Conservation (phyloP, 768 basidiomycete genomes). For the Pulveroboletus sp. region DNA sequence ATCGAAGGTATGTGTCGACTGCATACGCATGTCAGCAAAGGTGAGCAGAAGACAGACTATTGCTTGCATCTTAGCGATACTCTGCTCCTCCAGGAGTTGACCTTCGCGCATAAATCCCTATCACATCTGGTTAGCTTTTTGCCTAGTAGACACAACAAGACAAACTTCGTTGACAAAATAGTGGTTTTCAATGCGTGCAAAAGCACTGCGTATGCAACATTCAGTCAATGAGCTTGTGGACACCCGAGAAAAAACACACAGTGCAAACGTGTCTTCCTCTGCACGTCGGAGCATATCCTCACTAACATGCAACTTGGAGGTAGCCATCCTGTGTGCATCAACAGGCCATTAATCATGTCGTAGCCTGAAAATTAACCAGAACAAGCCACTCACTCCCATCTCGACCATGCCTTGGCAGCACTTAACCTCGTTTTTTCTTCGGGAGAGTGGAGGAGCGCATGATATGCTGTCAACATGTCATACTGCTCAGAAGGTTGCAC, state of each 20-base stretch:
- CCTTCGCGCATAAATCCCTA: slow-evolving; percentile 87
- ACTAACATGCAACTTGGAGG: slow-evolving; percentile 69
- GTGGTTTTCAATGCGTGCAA: slow-evolving; percentile 86
- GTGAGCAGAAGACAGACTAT: background rate
- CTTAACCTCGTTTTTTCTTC: slow-evolving; percentile 59
- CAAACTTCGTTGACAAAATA: slow-evolving; percentile 79
- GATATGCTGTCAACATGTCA: slow-evolving; percentile 82
- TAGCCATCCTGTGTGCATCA: slow-evolving; percentile 60
- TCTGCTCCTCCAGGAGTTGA: slow-evolving; percentile 76
- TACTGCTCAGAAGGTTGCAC: slow-evolving; percentile 78
- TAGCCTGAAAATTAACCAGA: background rate
- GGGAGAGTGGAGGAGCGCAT: slow-evolving; percentile 65
- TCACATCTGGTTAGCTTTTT: slow-evolving; percentile 1
- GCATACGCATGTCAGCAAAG: slow-evolving; percentile 4
- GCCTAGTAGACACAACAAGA: background rate
- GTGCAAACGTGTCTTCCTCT: slow-evolving; percentile 69
- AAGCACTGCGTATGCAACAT: slow-evolving; percentile 49
- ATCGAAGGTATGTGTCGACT: slow-evolving; percentile 86
- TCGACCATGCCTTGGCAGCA: slow-evolving; percentile 84
- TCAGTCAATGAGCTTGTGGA: slow-evolving; percentile 3
- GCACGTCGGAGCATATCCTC: slow-evolving; percentile 63
- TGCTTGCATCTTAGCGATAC: slow-evolving; percentile 82
- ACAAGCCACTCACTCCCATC: slow-evolving; percentile 71
- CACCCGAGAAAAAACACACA: slow-evolving; percentile 40
- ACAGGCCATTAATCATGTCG: background rate